Conservation (phyloP, 192 early-diverging fungal genomes). For the Backusella sp. region DNA sequence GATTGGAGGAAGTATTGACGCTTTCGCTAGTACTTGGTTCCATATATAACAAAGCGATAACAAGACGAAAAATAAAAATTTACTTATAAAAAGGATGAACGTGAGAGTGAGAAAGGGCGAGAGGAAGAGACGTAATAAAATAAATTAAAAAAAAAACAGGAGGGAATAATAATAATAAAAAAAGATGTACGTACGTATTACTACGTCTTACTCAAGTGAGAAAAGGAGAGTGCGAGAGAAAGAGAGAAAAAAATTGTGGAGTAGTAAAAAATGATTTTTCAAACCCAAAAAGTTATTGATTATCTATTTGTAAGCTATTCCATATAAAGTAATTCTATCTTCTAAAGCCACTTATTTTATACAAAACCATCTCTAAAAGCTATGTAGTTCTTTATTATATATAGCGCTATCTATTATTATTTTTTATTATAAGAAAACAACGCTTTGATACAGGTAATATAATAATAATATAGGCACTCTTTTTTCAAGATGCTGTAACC, state of each 20-base stretch:
- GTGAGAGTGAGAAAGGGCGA: background rate
- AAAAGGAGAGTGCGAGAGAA: background rate
- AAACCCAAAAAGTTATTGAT: background rate
- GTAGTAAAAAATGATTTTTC: background rate
- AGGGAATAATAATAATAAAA: background rate
- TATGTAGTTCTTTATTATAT: background rate
- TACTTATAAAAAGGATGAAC: background rate
- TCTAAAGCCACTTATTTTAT: background rate
- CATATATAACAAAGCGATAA: background rate
- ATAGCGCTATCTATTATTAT: background rate
- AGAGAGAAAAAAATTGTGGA: background rate
- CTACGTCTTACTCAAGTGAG: background rate
- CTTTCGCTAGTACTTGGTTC: background rate
- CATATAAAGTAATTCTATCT: background rate
- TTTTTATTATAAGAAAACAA: background rate
- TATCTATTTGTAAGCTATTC: background rate
- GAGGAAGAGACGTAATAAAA: background rate
- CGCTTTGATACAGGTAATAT: background rate
- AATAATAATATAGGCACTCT: background rate
- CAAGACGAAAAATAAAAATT: background rate
- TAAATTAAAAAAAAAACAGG: background rate
- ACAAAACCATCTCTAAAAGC: background rate
- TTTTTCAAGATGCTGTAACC: background rate
- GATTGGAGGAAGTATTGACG: background rate
- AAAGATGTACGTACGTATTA: background rate